Conservation (phyloP, 2,329 filamentous ascomycete species). For the Diplodia seriata region DNA sequence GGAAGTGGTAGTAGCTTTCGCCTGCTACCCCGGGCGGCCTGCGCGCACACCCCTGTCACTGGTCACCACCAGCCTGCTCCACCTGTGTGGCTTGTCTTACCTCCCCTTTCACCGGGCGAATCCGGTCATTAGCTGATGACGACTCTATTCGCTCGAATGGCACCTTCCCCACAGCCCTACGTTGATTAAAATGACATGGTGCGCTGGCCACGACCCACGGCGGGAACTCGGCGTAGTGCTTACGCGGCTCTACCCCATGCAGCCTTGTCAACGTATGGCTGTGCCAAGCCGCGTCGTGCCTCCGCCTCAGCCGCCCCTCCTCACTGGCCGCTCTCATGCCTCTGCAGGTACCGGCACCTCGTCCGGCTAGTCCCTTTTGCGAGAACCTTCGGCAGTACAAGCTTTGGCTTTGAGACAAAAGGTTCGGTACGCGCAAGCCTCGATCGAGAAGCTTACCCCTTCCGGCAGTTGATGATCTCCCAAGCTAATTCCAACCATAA, state of each 20-base stretch:
- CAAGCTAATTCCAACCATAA: neutral
- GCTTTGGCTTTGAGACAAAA: neutral
- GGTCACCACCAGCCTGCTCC: neutral
- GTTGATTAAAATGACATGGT: constrained; percentile 20
- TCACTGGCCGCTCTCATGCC: neutral
- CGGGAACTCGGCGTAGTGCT: constrained; percentile 28
- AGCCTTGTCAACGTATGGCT: constrained; percentile 17
- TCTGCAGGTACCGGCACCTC: constrained; percentile 16
- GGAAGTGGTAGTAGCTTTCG: constrained; percentile 9
- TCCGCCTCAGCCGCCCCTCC: neutral
- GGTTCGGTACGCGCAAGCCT: constrained; percentile 13
- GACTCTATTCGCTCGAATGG: constrained; percentile 19
- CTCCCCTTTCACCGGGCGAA: constrained; percentile 5
- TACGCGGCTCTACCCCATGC: constrained; percentile 31
- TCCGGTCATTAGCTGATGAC: constrained; percentile 20
- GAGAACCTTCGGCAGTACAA: constrained; percentile 5
- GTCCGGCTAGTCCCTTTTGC: neutral
- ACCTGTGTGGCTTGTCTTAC: constrained; percentile 6
- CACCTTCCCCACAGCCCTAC: constrained; percentile 26
- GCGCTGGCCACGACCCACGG: constrained; percentile 13
- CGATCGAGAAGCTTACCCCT: constrained; percentile 4
- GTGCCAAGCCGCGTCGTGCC: constrained; percentile 10
- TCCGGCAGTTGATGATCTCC: neutral
- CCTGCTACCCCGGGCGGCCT: constrained; percentile 16
- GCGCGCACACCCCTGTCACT: constrained; percentile 4